Evolutionary conservation across 1,284 basidiomycete genomes (phyloP).

Genomic region (Schizopora paradoxa): DNA sequence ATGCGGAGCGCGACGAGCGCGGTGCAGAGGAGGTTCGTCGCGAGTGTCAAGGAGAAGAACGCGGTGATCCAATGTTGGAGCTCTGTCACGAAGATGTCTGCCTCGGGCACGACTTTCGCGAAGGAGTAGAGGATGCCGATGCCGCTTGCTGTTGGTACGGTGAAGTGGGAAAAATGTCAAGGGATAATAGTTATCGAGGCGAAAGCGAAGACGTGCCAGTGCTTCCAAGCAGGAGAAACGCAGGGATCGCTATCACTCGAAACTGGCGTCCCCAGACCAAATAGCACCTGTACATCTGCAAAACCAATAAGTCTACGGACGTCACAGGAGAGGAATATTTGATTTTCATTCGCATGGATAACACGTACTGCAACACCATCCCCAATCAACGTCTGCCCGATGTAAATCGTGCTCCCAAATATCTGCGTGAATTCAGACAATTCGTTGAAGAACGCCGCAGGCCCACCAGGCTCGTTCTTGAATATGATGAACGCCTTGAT

Average conservation of each 20-base stretch:
- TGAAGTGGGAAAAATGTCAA: background rate
- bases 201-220: background rate
- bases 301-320: background rate
- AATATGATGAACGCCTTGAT: slow-evolving; percentile 19
- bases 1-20: slow-evolving; percentile 33
- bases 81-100: slow-evolving; percentile 9
- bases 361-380: slow-evolving; percentile 14
- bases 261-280: slow-evolving; percentile 6
- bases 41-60: slow-evolving; percentile 19
- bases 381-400: slow-evolving; percentile 18
- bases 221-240: slow-evolving; percentile 3
- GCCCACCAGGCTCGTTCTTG: slow-evolving; percentile 14
- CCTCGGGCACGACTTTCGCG: slow-evolving; percentile 5
- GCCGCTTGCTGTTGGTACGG: background rate
- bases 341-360: too few species aligned
- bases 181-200: background rate
- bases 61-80: slow-evolving; percentile 17
- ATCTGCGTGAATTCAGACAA: slow-evolving; percentile 17
- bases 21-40: slow-evolving; percentile 18
- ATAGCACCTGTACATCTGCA: slow-evolving; percentile 7
- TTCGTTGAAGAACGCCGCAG: slow-evolving; percentile 17
- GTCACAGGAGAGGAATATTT: background rate
- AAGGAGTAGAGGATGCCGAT: slow-evolving; percentile 2
- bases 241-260: background rate
- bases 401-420: slow-evolving; percentile 19